Percentiles rank a stretch among this genome's conserved stretches.
Conservation (phyloP, 306 rosid genomes). For the Fragaria ananassa region DNA sequence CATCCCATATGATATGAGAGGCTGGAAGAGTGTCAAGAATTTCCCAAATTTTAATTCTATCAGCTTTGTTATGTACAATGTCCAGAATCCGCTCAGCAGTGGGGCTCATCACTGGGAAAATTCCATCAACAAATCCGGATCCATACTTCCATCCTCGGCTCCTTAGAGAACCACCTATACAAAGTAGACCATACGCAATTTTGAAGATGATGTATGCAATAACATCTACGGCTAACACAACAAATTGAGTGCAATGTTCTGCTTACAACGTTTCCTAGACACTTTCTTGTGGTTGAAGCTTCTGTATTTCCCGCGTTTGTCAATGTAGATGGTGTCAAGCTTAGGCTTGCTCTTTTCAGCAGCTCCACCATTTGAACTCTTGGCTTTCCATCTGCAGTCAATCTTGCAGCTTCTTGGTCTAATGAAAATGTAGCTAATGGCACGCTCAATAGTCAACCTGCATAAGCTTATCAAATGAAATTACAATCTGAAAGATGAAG, state of each 20-base stretch:
- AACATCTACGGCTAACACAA: conserved; percentile 20
- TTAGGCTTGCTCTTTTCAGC: conserved; percentile 61
- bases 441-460: conserved; percentile 34
- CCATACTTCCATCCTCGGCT: conserved; percentile 94
- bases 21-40: conserved; percentile 65
- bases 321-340: conserved; percentile 65
- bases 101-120: conserved; percentile 83
- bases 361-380: conserved; percentile 44
- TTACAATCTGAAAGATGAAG: neutral
- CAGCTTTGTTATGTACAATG: conserved; percentile 50
- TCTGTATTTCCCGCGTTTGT: conserved; percentile 72
- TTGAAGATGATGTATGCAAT: conserved; percentile 16
- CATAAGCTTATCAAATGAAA: conserved; percentile 15
- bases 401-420: conserved; percentile 24
- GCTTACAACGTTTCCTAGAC: conserved; percentile 74
- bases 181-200: conserved; percentile 13
- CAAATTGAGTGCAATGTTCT: conserved; percentile 8
- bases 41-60: conserved; percentile 47
- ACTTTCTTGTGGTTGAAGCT: conserved; percentile 76
- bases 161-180: conserved; percentile 86
- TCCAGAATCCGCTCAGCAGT: conserved; percentile 62
- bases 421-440: conserved; percentile 21
- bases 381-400: conserved; percentile 36
- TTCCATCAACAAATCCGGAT: conserved; percentile 94
- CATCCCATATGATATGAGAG: conserved; percentile 81